Evolutionary conservation across 257 asterid genomes (phyloP).

Genomic region (Solanum phureja): DNA sequence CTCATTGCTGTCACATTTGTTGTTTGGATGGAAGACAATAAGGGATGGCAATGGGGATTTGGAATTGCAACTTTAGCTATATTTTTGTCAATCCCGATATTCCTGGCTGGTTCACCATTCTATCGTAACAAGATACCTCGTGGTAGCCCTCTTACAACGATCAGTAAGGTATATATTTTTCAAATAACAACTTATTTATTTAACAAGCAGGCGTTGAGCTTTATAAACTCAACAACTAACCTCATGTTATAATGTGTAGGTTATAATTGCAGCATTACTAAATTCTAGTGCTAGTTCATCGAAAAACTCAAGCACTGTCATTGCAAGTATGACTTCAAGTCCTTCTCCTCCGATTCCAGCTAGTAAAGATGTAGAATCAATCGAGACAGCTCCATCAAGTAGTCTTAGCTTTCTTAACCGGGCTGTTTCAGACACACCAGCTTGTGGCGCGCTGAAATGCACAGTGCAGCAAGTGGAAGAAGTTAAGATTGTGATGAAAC

Average conservation of each 20-base stretch:
- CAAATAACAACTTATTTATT: too few species aligned
- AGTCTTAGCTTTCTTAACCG: conserved; percentile 23
- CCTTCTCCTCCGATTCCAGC: conserved; percentile 17
- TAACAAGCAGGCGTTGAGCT: neutral
- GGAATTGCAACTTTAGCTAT: conserved; percentile 58
- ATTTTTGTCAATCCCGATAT: conserved; percentile 50
- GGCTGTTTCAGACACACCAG: neutral
- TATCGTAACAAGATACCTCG: conserved; percentile 56
- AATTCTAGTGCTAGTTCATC: conserved; percentile 9
- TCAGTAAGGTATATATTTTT: conserved; percentile 32
- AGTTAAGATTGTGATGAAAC: conserved; percentile 61
- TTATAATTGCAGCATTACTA: conserved; percentile 22
- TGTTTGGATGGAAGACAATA: conserved; percentile 86
- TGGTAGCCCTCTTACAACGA: conserved; percentile 70
- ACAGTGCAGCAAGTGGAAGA: conserved; percentile 55
- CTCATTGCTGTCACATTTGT: conserved; percentile 68
- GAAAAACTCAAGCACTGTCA: conserved; percentile 23
- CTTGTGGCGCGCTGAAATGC: neutral
- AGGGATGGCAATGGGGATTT: conserved; percentile 95
- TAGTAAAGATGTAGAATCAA: neutral
- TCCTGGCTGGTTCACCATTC: conserved; percentile 47
- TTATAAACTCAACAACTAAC: neutral
- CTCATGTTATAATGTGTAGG: conserved; percentile 5
- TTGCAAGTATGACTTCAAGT: conserved; percentile 23
- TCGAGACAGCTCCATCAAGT: conserved; percentile 4